Base-by-base conservation (phyloP, 805 yeast species). In the Wickerhamomyces hampshirensis region DNA sequence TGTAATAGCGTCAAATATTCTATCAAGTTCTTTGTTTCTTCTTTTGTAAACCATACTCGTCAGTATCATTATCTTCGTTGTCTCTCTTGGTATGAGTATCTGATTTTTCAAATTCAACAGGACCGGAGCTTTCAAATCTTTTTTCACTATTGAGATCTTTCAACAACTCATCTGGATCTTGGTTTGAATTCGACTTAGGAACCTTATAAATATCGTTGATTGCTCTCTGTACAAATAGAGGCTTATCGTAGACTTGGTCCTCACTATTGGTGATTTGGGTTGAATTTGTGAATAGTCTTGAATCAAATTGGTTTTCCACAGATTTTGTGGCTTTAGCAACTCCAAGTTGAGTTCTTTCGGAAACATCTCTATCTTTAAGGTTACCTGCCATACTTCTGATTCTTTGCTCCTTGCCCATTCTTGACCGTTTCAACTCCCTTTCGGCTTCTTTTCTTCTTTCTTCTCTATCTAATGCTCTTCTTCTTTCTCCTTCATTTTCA, bases 221-320 rank as follows among this genome's bases (percentile, higher is more conserved):
- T 5, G 71, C 75, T 37, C 70, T 73, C 37, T 73, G 76, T 4
- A 66, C 71, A 26, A 80, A 80, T 18, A 82, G 54, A 1, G 86
- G 79, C 34, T 56, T 66, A 42, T 77, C 82, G 47, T 80, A 81
- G 4, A 76, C 59, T 47, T 71, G 77, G 34, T 70, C 78, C 18
- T 66, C 73, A 29, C 60, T 51, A 18, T 53, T 54, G 15, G 55
- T 50, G 1, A 64, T 51, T 26, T 65, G 65, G 2, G 73, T 58
- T 2, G 72, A 72, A 19, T 66, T 67, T 8, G 72, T 56, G 44
- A 69, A 80, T 23, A 82, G 53, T 21, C 84, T 64, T 1, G 84
- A 66, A 49, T 82, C 91, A 46, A 75, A 76, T 34, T 66, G 66
- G 3, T 66, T 59, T 30, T 72, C 80, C 5, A 33, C 39, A 1